Percentiles rank a stretch among this genome's conserved stretches.
These are phyloP conservation scores for Globisporangium splendens DNA, from an alignment of 352 stramenopile genomes.

Conservation along the genomic window DNA sequence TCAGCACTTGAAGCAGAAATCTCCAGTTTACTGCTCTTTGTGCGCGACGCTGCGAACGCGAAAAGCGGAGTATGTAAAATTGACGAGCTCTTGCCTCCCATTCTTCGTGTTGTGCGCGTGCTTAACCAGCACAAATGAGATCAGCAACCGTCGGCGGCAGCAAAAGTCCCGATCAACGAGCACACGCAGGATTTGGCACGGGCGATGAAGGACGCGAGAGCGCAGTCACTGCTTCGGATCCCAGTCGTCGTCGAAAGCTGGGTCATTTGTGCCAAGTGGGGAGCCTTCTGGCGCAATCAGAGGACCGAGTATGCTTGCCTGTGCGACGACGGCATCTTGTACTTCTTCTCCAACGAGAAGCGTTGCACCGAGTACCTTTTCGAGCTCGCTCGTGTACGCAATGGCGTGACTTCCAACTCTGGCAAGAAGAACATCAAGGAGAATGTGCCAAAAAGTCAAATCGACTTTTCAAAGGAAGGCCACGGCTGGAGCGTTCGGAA, in stretches of 20 bases:
- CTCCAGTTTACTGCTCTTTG: slow-evolving; percentile 2
- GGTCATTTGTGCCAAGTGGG: slow-evolving; percentile 58
- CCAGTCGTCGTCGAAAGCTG: slow-evolving; percentile 39
- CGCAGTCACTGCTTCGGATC: slow-evolving; percentile 15
- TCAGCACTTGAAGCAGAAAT: slow-evolving; percentile 1
- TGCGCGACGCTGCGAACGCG: neutral
- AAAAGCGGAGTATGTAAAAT: neutral
- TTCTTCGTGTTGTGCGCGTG: slow-evolving; percentile 1
- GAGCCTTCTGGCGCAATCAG: slow-evolving; percentile 62
- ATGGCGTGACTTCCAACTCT: slow-evolving; percentile 18
- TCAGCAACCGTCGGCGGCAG: neutral
- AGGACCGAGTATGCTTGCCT: slow-evolving; percentile 55
- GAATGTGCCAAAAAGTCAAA: slow-evolving; percentile 32
- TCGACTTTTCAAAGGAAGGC: slow-evolving; percentile 31
- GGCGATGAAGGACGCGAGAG: slow-evolving; percentile 15
- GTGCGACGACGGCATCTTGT: slow-evolving; percentile 51
- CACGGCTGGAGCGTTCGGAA: slow-evolving; percentile 50
- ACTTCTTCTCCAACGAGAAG: slow-evolving; percentile 47
- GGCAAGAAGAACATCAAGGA: slow-evolving; percentile 45
- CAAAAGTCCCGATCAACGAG: slow-evolving; percentile 8
- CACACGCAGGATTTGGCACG: slow-evolving; percentile 3
- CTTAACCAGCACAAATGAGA: slow-evolving; percentile 2
- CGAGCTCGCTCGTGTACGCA: slow-evolving; percentile 28
- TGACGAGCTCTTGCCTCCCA: slow-evolving; percentile 5
- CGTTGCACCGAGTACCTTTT: slow-evolving; percentile 60